Evolutionary conservation across 306 rosid genomes (phyloP).

Genomic region (Vachellia collinsii): DNA sequence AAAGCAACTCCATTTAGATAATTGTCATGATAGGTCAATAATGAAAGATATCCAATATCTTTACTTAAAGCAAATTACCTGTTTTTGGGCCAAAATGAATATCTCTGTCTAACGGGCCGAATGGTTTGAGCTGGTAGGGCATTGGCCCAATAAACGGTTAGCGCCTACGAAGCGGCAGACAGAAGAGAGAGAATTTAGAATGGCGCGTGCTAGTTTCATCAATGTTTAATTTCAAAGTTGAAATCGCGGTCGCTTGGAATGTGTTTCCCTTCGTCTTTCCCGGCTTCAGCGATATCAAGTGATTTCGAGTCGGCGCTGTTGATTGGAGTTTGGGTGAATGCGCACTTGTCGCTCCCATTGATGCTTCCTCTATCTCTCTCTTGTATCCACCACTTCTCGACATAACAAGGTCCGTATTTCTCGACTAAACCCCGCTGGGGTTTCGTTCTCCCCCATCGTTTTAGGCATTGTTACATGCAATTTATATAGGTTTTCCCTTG

Average conservation of each 20-base stretch:
- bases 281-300: constrained; percentile 27
- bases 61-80: too few relatives aligned
- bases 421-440: neutral
- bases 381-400: neutral
- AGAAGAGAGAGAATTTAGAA: neutral
- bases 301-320: neutral
- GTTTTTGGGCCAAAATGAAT: neutral
- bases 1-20: too few relatives aligned
- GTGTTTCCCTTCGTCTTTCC: neutral
- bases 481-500: neutral
- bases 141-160: neutral
- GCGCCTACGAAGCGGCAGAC: neutral
- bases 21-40: too few relatives aligned
- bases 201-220: constrained; percentile 32
- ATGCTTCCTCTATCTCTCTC: neutral
- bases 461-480: neutral
- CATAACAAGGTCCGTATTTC: neutral
- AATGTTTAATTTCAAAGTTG: constrained; percentile 33
- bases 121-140: neutral
- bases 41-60: too few relatives aligned
- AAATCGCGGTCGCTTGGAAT: constrained; percentile 16
- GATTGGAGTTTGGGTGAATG: neutral
- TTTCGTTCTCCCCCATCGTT: neutral
- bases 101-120: neutral
- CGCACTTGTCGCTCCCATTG: neutral